A percentile compares a stretch with the other conserved stretches of the same genome.
Conservation (phyloP, 164 flowering plant genomes). For the Magnolia sinica region DNA sequence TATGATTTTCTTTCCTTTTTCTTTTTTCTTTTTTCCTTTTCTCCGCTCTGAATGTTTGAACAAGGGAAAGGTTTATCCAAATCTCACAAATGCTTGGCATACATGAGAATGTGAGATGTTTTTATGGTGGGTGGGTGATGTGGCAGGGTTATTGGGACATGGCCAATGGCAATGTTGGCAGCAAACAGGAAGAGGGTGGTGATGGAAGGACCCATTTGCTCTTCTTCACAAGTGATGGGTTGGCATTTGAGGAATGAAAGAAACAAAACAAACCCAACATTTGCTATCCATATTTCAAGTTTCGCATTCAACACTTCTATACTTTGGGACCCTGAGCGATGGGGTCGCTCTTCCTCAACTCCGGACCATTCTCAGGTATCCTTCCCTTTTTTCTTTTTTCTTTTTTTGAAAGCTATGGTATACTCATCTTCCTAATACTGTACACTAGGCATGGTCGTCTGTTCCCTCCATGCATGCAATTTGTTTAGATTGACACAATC, state of each 20-base stretch:
- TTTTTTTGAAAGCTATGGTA: not conserved
- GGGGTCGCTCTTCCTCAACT: conserved; percentile 78
- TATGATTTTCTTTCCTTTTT: conserved; percentile 28
- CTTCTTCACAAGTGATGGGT: conserved; percentile 69
- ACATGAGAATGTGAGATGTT: not conserved
- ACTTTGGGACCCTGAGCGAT: conserved; percentile 97
- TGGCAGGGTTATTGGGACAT: conserved; percentile 73
- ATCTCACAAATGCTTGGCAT: too few species aligned
- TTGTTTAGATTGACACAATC: not conserved
- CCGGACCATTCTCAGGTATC: conserved; percentile 70
- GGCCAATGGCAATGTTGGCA: conserved; percentile 71
- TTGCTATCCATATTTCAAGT: conserved; percentile 54
- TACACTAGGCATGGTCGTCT: not conserved
- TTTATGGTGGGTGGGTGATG: not conserved
- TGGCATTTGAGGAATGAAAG: conserved; percentile 61
- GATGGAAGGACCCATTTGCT: conserved; percentile 88
- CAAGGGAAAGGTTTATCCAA: too few species aligned
- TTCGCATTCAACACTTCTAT: conserved; percentile 88
- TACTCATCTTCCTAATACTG: not conserved
- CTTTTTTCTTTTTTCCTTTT: not conserved
- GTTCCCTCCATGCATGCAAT: not conserved
- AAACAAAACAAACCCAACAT: conserved; percentile 23
- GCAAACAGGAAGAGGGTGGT: conserved; percentile 53
- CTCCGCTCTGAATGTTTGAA: too few species aligned
- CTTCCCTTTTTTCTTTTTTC: not conserved